Conservation (phyloP, 2,329 filamentous ascomycete genomes). For the Metarhizium rileyi region DNA sequence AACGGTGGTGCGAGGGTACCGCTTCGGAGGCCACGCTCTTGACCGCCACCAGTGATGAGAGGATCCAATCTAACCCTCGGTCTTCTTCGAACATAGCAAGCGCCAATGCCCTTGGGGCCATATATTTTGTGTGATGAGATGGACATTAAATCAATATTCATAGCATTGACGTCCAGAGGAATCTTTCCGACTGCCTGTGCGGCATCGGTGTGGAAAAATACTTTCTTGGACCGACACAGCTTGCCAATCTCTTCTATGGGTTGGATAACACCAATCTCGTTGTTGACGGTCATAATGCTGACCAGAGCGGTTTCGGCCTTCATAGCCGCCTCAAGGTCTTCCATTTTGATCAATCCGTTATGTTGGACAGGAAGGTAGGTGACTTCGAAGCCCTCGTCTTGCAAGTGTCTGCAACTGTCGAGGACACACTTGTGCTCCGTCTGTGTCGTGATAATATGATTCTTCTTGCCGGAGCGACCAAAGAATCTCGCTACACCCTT, state of each 20-base stretch:
- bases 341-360: conserved; percentile 77
- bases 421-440: conserved; percentile 99
- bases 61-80: conserved; percentile 91
- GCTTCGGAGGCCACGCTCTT: conserved; percentile 89
- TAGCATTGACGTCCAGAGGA: conserved; percentile 88
- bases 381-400: conserved; percentile 92
- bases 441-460: conserved; percentile 93
- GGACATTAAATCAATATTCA: conserved; percentile 98
- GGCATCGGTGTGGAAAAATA: conserved; percentile 96
- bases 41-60: conserved; percentile 90
- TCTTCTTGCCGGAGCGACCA: conserved; percentile 88
- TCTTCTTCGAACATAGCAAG: conserved; percentile 87
- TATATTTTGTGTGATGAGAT: conserved; percentile 99
- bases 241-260: conserved; percentile 88
- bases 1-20: conserved; percentile 86
- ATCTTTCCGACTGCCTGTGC: conserved; percentile 99
- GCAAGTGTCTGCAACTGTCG: conserved; percentile 91
- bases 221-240: conserved; percentile 80
- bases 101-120: conserved; percentile 92
- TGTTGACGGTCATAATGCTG: conserved; percentile 98
- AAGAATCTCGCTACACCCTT: conserved; percentile 97
- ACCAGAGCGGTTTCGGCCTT: conserved; percentile 84
- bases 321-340: conserved; percentile 79
- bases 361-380: conserved; percentile 90
- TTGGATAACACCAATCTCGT: conserved; percentile 99